Percentiles rank a stretch among this genome's conserved stretches.
Evolutionary conservation across 805 yeast genomes (phyloP).

Genomic region (Brettanomyces custersianus): DNA sequence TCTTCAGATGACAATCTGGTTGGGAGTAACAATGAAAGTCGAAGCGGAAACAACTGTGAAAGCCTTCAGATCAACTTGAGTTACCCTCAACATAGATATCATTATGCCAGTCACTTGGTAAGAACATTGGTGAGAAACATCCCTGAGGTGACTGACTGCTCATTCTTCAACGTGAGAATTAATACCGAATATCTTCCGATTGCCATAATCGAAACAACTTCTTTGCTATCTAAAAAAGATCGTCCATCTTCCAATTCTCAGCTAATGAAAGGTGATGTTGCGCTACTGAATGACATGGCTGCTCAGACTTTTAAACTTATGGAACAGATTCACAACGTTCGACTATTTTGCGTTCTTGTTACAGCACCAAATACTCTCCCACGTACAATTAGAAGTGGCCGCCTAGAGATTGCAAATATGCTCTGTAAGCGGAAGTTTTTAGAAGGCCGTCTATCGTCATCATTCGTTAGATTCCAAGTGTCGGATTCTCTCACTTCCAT

Average conservation of each 20-base stretch:
- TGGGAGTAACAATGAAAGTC: too few species aligned
- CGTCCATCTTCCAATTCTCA: not conserved
- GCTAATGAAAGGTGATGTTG: conserved; percentile 23
- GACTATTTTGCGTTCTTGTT: conserved; percentile 74
- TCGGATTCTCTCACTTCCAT: conserved; percentile 53
- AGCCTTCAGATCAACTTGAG: conserved; percentile 4
- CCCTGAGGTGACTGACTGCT: conserved; percentile 76
- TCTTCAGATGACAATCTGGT: not conserved
- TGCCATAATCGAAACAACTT: conserved; percentile 59
- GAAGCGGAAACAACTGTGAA: too few species aligned
- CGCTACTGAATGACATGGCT: conserved; percentile 38
- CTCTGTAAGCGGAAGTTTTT: conserved; percentile 67
- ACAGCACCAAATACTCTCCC: conserved; percentile 79
- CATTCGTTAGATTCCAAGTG: conserved; percentile 72
- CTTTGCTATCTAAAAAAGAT: conserved; percentile 9
- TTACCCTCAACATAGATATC: conserved; percentile 39
- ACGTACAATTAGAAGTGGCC: conserved; percentile 73
- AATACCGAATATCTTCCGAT: conserved; percentile 80
- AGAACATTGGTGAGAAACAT: conserved; percentile 78
- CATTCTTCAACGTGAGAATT: conserved; percentile 78
- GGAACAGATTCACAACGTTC: conserved; percentile 56
- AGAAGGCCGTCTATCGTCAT: conserved; percentile 72
- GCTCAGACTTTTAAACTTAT: conserved; percentile 29
- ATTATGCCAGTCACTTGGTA: conserved; percentile 80
- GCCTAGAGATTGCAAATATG: conserved; percentile 89